phyloP scores from a whole-genome alignment of 129 eudicot genomes.

The Artemisia tridentata region DNA sequence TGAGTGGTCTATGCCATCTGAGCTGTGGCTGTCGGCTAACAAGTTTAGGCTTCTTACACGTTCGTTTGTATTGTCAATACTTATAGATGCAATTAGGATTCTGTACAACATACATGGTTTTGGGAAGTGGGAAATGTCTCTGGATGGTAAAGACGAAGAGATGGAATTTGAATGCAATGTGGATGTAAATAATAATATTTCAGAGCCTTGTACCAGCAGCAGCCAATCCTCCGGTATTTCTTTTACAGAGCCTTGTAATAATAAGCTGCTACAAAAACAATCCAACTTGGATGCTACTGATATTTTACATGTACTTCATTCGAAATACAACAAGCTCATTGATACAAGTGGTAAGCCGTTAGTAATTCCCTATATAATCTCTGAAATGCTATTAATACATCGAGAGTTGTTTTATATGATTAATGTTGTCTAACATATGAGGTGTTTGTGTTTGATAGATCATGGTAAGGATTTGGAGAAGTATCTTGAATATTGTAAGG shows the following conservation, averaged over 20 bases:
- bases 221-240: not conserved
- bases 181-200: no score
- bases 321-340: constrained; percentile 44
- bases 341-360: constrained; percentile 50
- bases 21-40: constrained; percentile 60
- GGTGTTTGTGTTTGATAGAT: constrained; percentile 37
- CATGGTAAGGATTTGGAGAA: constrained; percentile 48
- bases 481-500: constrained; percentile 70
- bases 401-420: not conserved
- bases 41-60: constrained; percentile 70
- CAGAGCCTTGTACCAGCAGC: no score
- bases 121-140: constrained; percentile 73
- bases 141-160: constrained; percentile 12
- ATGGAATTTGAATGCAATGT: no score
- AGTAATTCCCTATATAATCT: no score
- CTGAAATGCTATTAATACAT: not conserved
- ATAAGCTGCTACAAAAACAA: not conserved
- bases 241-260: constrained; percentile 12
- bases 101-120: constrained; percentile 67
- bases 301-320: constrained; percentile 52
- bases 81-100: constrained; percentile 69
- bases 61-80: constrained; percentile 61
- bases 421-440: constrained; percentile 5
- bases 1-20: constrained; percentile 89
- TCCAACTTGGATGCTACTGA: constrained; percentile 34